Base-by-base conservation (phyloP, 2,329 filamentous ascomycete genomes). In the Xylaria multiplex region DNA sequence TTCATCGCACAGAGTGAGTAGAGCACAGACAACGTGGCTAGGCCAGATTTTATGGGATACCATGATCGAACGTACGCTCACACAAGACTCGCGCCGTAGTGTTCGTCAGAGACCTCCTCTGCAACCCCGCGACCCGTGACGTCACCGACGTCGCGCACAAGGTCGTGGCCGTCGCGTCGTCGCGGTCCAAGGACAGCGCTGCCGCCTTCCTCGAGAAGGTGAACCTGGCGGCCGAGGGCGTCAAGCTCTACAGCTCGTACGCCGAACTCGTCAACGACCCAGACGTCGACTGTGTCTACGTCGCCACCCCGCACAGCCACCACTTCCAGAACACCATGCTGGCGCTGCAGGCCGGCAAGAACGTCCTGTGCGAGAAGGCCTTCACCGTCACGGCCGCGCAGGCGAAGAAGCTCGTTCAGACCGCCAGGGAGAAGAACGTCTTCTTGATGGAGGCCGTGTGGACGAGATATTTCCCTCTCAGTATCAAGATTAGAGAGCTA, bases 251-350 rank as follows among this genome's bases (percentile, higher is more conserved):
- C 76, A 92, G 91, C 65, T 92, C 90, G 11, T 97, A 97, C 79
- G 85, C 89, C 68, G 91, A 93, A 77, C 86, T 97, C 32, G 93
- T 95, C 30, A 85, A 86, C 57, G 92, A 97, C 77, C 82, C 90
- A 6, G 86, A 92, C 73, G 86, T 97, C 71, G 92, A 97, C 78
- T 92, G 96, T 72, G 81, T 97, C 80, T 97, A 97, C 79, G 88
- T 97, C 62, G 93, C 93, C 27, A 97, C 93, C 3, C 93, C 93
- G 16, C 93, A 97, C 81, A 94, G 91, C 73, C 93, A 97, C 79
- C 93, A 97, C 82, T 97, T 94, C 82, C 93, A 96, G 78, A 95
- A 97, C 80, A 87, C 88, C 69, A 92, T 93, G 87, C 86, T 96
- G n/a, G 91, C 90, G 49, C 84, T 97, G 45, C 86, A 92, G 71